A percentile compares a stretch with the other conserved stretches of the same genome.
phyloP scores from a whole-genome alignment of 805 yeast species.

The Ogataea zsoltii region DNA sequence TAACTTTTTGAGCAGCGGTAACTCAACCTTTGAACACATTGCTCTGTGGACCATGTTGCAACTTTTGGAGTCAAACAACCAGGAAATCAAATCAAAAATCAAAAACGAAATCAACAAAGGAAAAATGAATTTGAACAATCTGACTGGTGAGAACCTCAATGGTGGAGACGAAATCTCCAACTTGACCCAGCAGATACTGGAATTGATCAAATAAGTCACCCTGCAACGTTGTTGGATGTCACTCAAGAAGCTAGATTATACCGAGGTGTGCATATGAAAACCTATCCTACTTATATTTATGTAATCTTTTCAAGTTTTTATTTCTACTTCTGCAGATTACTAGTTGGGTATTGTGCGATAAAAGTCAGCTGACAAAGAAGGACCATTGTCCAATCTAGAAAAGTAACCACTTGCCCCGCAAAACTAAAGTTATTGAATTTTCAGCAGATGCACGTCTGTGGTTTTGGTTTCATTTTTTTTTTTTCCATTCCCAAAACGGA shows the following conservation, averaged over 20 bases:
- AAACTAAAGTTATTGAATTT: too few species aligned
- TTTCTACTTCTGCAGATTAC: neutral
- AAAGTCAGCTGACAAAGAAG: too few species aligned
- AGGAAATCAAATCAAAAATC: conserved; percentile 47
- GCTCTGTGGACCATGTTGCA: conserved; percentile 97
- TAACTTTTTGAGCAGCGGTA: conserved; percentile 77
- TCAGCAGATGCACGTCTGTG: too few species aligned
- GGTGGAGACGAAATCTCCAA: conserved; percentile 40
- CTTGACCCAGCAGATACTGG: conserved; percentile 39
- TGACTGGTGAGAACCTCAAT: conserved; percentile 36
- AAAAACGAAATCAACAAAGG: conserved; percentile 35
- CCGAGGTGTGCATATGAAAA: neutral
- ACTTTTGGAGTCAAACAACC: conserved; percentile 82
- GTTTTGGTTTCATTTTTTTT: too few species aligned
- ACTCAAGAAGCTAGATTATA: neutral
- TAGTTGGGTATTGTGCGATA: too few species aligned
- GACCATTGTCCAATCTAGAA: too few species aligned
- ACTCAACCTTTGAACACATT: conserved; percentile 95
- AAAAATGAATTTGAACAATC: conserved; percentile 33
- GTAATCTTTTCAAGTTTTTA: neutral
- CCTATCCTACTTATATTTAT: neutral
- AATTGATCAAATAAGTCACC: conserved; percentile 31
- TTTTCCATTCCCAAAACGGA: conserved; percentile 10
- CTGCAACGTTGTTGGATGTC: too few species aligned
- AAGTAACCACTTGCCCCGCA: too few species aligned